These are phyloP conservation scores for Penicillium concentricum DNA, from an alignment of 2,329 filamentous ascomycete genomes.

Conservation along the genomic window DNA sequence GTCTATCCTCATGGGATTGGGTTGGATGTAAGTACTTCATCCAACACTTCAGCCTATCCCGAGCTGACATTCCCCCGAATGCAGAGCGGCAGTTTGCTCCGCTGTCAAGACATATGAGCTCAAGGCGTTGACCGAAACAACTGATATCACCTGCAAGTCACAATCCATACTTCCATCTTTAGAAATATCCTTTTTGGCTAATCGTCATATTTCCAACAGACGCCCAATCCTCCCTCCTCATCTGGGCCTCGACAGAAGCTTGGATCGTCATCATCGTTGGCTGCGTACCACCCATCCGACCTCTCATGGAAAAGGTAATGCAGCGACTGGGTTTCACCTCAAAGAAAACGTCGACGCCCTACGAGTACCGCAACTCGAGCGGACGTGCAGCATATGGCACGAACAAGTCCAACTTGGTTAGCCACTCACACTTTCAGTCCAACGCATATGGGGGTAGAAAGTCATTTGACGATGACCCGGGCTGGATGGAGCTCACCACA, in stretches of 20 bases:
- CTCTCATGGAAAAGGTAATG: slow-evolving; percentile 12
- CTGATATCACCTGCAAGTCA: slow-evolving; percentile 16
- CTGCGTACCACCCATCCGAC: slow-evolving; percentile 19
- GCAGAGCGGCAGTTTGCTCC: slow-evolving; percentile 18
- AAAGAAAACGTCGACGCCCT: slow-evolving; percentile 2
- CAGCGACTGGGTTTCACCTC: slow-evolving; percentile 10
- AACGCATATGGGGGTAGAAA: background rate
- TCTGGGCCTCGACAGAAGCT: slow-evolving; percentile 20
- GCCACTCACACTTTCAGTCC: background rate
- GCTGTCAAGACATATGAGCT: slow-evolving; percentile 20
- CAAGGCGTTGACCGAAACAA: slow-evolving; percentile 12
- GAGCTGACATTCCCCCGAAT: background rate
- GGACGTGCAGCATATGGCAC: background rate
- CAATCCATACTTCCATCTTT: background rate
- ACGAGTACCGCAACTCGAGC: background rate
- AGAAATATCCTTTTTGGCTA: background rate
- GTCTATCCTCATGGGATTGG: slow-evolving; percentile 23
- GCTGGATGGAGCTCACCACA: slow-evolving; percentile 6
- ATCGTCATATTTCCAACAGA: slow-evolving; percentile 6
- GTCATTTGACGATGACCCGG: background rate
- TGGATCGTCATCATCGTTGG: slow-evolving; percentile 23
- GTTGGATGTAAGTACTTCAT: slow-evolving; percentile 30
- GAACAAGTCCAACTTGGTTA: background rate
- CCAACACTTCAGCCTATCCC: too few species aligned
- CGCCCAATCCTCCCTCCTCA: slow-evolving; percentile 13